Evolutionary conservation across 1,139 yeast species (phyloP).

Genomic region (Pichia sp.): DNA sequence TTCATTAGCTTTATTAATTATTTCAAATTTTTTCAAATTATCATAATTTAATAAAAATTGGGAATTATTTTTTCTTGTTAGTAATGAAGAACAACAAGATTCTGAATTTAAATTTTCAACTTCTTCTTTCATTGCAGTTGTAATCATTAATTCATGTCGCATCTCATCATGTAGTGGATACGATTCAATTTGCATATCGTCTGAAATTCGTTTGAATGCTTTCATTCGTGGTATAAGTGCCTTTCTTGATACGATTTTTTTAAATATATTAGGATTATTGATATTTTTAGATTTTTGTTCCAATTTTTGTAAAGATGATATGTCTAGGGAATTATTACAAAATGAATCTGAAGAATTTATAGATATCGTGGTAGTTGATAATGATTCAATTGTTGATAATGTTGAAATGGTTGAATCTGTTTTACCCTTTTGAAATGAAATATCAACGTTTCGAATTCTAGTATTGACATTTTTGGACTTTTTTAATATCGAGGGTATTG

Average conservation of each 20-base stretch:
- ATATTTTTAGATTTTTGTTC: too few relatives aligned
- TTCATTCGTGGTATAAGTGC: slow-evolving; percentile 28
- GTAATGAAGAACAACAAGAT: slow-evolving; percentile 2
- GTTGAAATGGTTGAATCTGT: too few relatives aligned
- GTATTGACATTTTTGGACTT: too few relatives aligned
- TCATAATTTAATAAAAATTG: slow-evolving; percentile 19
- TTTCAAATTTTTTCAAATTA: slow-evolving; percentile 26
- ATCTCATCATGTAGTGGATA: slow-evolving; percentile 31
- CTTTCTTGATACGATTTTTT: slow-evolving; percentile 23
- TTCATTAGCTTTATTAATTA: slow-evolving; percentile 30
- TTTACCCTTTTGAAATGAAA: too few relatives aligned
- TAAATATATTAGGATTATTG: slow-evolving; percentile 22
- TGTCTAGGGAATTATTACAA: too few relatives aligned
- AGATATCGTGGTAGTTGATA: too few relatives aligned
- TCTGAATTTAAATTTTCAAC: slow-evolving; percentile 16
- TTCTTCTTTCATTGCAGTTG: slow-evolving; percentile 27
- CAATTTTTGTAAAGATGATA: too few relatives aligned
- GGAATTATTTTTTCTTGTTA: slow-evolving; percentile 6
- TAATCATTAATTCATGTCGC: slow-evolving; percentile 30
- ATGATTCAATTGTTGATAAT: too few relatives aligned
- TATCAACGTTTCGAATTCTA: too few relatives aligned
- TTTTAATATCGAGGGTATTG: too few relatives aligned
- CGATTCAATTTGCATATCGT: slow-evolving; percentile 28
- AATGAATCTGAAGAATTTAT: too few relatives aligned
- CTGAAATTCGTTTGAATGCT: slow-evolving; percentile 29